A percentile compares a stretch with the other conserved stretches of the same genome.
Conservation (phyloP, 2,329 filamentous ascomycete genomes). For the Apiospora arundinis region DNA sequence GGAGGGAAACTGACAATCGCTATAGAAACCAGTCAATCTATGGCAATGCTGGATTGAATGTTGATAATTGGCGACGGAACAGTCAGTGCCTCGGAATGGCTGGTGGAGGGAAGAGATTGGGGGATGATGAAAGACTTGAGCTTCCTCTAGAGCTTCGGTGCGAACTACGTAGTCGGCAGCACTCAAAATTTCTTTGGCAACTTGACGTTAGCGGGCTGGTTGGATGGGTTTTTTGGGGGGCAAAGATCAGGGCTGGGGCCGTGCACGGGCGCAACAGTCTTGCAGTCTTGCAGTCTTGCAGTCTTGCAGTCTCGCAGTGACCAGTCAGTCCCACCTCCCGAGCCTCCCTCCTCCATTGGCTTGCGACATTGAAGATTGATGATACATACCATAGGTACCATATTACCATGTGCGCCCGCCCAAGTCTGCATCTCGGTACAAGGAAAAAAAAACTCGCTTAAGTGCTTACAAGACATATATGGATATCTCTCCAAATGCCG, state of each 20-base stretch:
- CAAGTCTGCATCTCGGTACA: background rate
- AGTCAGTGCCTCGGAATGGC: slow-evolving; percentile 7
- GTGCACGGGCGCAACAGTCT: background rate
- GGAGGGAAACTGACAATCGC: background rate
- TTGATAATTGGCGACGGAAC: background rate
- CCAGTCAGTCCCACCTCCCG: no score
- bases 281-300: no score
- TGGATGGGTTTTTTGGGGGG: background rate
- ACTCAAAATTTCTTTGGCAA: slow-evolving; percentile 29
- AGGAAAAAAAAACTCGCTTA: background rate
- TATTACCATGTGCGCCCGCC: background rate
- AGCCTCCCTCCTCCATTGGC: no score
- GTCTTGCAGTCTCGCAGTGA: no score
- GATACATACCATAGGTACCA: no score
- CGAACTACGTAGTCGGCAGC: slow-evolving; percentile 24
- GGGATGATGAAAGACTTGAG: slow-evolving; percentile 9
- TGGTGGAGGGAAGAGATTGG: background rate
- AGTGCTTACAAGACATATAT: background rate
- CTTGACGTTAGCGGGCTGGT: background rate
- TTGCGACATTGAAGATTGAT: no score
- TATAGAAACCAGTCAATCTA: background rate
- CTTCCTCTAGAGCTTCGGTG: slow-evolving; percentile 23
- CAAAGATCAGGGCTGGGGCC: background rate
- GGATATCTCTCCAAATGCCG: no score
- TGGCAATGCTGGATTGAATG: background rate